Evolutionary conservation across 352 stramenopile genomes (phyloP).

Genomic region (Phytophthora brassicae): DNA sequence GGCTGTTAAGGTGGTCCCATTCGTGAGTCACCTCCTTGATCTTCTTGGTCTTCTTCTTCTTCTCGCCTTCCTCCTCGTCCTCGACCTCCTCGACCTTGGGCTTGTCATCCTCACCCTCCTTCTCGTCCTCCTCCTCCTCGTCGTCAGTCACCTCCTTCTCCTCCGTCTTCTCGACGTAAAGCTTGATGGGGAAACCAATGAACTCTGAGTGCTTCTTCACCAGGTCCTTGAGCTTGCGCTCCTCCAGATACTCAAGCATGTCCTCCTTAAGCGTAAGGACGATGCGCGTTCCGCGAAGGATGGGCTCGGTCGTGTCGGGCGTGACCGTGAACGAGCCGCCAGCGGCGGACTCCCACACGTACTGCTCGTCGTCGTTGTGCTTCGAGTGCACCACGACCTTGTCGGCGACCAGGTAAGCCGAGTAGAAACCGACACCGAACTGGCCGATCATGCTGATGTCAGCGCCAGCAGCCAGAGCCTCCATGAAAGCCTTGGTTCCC

Average conservation of each 20-base stretch:
- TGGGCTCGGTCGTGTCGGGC: conserved; percentile 84
- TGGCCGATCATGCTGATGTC: conserved; percentile 99
- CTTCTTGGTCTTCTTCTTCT: conserved; percentile 99
- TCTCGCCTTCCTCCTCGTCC: conserved; percentile 93
- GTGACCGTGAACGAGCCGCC: conserved; percentile 98
- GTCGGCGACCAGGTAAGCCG: conserved; percentile 98
- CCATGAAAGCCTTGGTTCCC: conserved; percentile 99
- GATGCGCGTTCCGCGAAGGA: conserved; percentile 94
- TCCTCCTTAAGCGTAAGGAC: conserved; percentile 99
- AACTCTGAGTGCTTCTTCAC: conserved; percentile 99
- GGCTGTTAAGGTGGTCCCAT: conserved; percentile 99
- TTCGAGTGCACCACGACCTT: conserved; percentile 98
- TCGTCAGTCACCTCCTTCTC: conserved; percentile 99
- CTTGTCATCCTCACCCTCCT: conserved; percentile 95
- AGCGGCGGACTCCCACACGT: conserved; percentile 97
- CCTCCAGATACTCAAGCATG: conserved; percentile 99
- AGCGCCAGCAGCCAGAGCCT: conserved; percentile 95
- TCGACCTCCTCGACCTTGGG: conserved; percentile 97
- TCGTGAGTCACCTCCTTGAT: conserved; percentile 98
- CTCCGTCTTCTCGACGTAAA: conserved; percentile 99
- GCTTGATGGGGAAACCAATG: conserved; percentile 99
- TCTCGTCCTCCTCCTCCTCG: conserved; percentile 96
- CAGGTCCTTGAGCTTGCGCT: conserved; percentile 98
- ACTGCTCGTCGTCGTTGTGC: conserved; percentile 98
- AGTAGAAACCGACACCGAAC: conserved; percentile 99